Evolutionary conservation across 2,329 filamentous ascomycete genomes (phyloP).

Genomic region (Alternaria alternata): DNA sequence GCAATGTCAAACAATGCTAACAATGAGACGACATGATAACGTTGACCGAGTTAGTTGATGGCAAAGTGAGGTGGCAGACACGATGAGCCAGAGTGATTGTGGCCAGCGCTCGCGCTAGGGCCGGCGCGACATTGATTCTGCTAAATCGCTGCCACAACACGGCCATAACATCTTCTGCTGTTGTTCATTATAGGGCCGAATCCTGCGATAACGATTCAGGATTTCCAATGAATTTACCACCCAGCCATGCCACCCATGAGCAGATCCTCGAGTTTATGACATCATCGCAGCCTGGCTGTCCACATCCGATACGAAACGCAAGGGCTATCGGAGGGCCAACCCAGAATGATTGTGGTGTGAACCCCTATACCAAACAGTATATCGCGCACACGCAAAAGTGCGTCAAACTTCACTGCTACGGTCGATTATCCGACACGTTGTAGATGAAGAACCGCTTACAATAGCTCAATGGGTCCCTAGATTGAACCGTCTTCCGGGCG

Average conservation of each 20-base stretch:
- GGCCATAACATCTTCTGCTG: neutral
- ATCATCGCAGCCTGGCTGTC: neutral
- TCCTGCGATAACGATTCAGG: neutral
- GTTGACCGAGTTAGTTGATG: neutral
- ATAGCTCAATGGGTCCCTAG: neutral
- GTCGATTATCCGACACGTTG: neutral
- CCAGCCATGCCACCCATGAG: neutral
- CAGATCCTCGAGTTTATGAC: neutral
- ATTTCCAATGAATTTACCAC: neutral
- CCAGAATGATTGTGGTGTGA: neutral
- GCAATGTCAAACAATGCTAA: neutral
- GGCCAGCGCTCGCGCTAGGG: neutral
- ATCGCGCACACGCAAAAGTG: neutral
- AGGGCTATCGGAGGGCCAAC: neutral
- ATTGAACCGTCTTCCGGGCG: neutral
- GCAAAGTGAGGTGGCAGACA: neutral
- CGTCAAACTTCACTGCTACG: neutral
- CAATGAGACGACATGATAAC: neutral
- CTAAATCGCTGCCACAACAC: neutral
- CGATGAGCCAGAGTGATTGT: neutral
- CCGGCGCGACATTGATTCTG: neutral
- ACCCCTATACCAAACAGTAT: neutral
- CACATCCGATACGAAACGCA: neutral
- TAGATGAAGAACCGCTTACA: neutral
- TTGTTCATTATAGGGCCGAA: constrained; percentile 1